Evolutionary conservation across 805 yeast genomes (phyloP).

Genomic region (Barnettozyma sp.): DNA sequence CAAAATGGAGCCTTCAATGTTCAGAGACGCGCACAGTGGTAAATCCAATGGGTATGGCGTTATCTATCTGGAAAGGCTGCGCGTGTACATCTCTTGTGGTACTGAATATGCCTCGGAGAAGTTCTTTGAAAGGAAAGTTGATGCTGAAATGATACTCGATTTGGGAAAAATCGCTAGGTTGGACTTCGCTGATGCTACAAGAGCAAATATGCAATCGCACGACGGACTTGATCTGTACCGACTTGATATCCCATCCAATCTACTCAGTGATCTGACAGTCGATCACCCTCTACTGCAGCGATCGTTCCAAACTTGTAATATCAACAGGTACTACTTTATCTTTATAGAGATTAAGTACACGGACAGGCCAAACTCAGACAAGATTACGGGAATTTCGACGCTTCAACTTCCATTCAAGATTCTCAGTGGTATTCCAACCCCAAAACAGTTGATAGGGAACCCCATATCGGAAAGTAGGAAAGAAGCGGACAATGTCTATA

Average conservation of each 20-base stretch:
- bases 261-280: not conserved
- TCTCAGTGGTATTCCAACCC: conserved; percentile 2
- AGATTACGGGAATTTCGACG: not conserved
- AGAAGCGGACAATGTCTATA: not conserved
- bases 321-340: conserved; percentile 38
- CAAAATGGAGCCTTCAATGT: conserved; percentile 1
- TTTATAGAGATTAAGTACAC: conserved; percentile 28
- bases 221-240: conserved; percentile 1
- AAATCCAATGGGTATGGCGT: conserved; percentile 7
- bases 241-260: conserved; percentile 3
- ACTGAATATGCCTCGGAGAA: conserved; percentile 2
- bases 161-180: not conserved
- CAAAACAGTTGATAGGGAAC: not conserved
- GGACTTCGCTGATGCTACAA: conserved; percentile 3
- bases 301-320: conserved; percentile 48
- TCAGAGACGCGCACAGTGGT: not conserved
- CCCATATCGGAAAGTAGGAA: not conserved
- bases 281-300: conserved; percentile 15
- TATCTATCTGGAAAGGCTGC: conserved; percentile 4
- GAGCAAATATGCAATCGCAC: not conserved
- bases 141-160: not conserved
- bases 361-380: not conserved
- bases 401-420: not conserved
- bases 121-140: not conserved
- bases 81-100: not conserved